Base-by-base conservation (phyloP, 352 stramenopile species). In the Peronospora belbahrii region DNA sequence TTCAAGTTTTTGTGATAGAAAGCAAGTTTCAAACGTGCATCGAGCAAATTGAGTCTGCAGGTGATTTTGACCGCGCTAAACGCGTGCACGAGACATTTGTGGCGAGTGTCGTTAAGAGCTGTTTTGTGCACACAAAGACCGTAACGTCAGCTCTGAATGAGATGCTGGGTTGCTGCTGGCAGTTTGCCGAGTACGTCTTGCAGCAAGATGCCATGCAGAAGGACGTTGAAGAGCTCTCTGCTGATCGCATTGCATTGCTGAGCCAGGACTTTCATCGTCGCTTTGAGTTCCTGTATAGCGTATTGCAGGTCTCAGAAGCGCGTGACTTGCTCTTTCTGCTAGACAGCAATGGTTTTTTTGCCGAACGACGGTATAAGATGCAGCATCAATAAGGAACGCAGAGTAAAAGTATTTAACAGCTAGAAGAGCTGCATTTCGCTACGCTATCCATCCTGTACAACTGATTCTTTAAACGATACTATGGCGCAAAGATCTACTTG, bases 1-100 rank as follows among this genome's bases (percentile, higher is more conserved):
- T 88, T 35, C 77, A 91, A 25, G 67, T 91, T 31, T 82, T 81
- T 44, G 77, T 91, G 32, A 75, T 91, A 46, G 72, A 88, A 48
- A 64, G 52, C 38, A 73, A 58, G 35, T 88, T 82, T 37, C 56
- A 58, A 22, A 72, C 80, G 51, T 85, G 70, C 24, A 37, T 84
- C 18, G 42, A 50, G 2, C 61, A 85, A n/a, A 65, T 88, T 18
- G 48, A 71, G 6, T 45, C 42, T 1, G 67, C 74, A 13, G 18
- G 55, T 0, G 74, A 91, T 45, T 87, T 88, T 43, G 80, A 91
- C 37, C 56, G 62, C 10, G 76, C 80, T 20, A 85, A 88, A 54
- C 67, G 70, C 2, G 34, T 83, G 8, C 80, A 91, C 42, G 80
- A 86, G 27, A 61, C 61, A 1, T 88, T 88, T 28, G 71, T 91